Conservation (phyloP, 257 asterid genomes). For the Solanum paucissectum region DNA sequence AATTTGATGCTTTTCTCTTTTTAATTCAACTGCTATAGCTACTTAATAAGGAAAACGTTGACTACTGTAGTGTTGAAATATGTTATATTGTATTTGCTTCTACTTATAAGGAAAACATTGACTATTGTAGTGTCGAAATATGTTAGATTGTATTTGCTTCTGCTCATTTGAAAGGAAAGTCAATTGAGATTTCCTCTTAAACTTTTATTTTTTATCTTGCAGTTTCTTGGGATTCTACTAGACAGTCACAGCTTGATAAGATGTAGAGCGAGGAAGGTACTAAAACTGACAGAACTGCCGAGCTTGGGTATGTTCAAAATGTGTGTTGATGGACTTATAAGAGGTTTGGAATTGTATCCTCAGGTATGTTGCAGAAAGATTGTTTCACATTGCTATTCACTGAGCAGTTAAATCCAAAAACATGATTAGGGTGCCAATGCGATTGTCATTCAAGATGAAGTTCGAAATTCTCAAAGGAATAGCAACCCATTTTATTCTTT, state of each 20-base stretch:
- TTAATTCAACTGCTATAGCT: background rate
- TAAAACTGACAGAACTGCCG: constrained; percentile 41
- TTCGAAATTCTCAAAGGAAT: background rate
- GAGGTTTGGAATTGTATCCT: constrained; percentile 62
- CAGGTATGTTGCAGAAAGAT: constrained; percentile 40
- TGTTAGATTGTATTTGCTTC: background rate
- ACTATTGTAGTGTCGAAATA: background rate
- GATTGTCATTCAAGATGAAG: background rate
- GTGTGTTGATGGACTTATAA: constrained; percentile 44
- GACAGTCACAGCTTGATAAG: constrained; percentile 51
- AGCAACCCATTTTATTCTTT: background rate
- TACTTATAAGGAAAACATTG: background rate
- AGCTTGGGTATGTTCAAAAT: constrained; percentile 45
- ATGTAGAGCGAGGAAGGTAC: constrained; percentile 51
- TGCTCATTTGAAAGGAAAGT: background rate
- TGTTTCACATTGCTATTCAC: constrained; percentile 5
- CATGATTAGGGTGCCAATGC: background rate
- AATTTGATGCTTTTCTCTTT: background rate
- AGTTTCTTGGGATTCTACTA: constrained; percentile 57
- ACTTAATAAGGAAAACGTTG: background rate
- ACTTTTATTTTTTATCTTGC: constrained; percentile 21
- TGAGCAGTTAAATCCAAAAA: background rate
- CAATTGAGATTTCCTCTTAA: background rate
- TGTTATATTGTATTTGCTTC: background rate
- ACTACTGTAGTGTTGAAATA: background rate